Evolutionary conservation across 352 stramenopile genomes (phyloP), one percentile per base, ranked within the genome.

Genomic region (Globisporangium nodosum): DNA sequence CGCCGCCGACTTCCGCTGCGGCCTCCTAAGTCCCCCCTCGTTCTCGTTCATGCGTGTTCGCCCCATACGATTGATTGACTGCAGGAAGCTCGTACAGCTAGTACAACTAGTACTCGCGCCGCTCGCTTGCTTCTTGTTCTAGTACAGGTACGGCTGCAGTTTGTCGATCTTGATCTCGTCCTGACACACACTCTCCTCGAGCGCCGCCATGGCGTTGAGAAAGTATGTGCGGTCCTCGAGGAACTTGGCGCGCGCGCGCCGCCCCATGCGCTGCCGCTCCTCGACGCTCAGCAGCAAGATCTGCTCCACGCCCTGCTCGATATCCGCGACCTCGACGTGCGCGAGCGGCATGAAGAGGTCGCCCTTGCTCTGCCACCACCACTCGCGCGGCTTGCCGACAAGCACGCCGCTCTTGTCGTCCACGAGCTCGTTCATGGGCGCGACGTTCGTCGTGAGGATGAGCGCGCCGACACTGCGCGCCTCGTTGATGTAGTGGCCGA

Each of bases 401-500:
- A 94, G 70, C 48, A 94, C 78, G 31, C 85, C 85, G 49, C 71
- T 89, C 50, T 73, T 60, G 18, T 76, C 65, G 58, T 92, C 85
- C 49, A 94, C 73, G 13, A 94, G 71, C 56, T 94, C 85, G 61
- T 94, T 94, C 85, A 92, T 94, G 5, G 85, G 82, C 15, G 80
- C 70, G 27, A 88, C 85, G 58, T 94, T 76, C 21, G 80, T 87
- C 39, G 85, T 91, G 49, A 94, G 33, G 49, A 89, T 82, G 5
- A 94, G 66, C 16, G 81, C 85, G 12, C 78, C 82, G 11, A 77
- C 73, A 55, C 82, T 90, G 30, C 85, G 80, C 18, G 85, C 85
- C 58, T 92, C 78, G 57, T 94, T 94, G 62, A 94, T 92, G 54
- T 91, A 91, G 63, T 94, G 85, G 35, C 85, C 78, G 54, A 92